Evolutionary conservation across 345 rosid species (phyloP).

Genomic region (Aurinia saxatilis): DNA sequence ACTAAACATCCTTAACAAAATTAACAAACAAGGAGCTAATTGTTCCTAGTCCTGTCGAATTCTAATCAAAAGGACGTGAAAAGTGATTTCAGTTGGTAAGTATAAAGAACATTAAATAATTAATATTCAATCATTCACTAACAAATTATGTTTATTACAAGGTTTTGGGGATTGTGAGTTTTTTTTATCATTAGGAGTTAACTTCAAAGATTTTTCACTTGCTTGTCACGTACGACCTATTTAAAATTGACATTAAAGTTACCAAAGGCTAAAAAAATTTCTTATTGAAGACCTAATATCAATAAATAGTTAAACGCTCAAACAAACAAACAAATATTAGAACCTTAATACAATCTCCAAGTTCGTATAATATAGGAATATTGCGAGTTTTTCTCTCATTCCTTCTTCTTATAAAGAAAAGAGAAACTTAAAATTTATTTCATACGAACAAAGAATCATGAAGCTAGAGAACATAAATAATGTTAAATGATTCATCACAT

Average conservation of each 20-base stretch:
- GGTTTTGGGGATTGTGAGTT: constrained; percentile 36
- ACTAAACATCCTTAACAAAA: too few species aligned
- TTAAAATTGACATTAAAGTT: background rate
- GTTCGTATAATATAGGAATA: constrained; percentile 31
- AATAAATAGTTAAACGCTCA: too few species aligned
- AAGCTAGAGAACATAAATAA: background rate
- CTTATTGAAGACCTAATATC: too few species aligned
- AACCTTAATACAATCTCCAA: constrained; percentile 32
- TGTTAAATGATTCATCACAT: background rate
- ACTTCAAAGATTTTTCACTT: constrained; percentile 30
- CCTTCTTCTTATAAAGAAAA: constrained; percentile 44
- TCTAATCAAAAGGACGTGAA: too few species aligned
- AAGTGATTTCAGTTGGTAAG: too few species aligned
- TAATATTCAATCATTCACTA: background rate
- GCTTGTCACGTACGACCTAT: constrained; percentile 40
- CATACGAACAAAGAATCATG: too few species aligned
- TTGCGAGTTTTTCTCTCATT: constrained; percentile 39
- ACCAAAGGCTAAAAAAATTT: too few species aligned
- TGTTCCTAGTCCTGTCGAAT: too few species aligned
- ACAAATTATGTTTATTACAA: constrained; percentile 38
- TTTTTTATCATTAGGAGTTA: constrained; percentile 41
- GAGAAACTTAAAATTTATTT: background rate
- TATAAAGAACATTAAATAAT: too few species aligned
- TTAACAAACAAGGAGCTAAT: too few species aligned
- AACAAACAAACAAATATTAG: background rate